Base-by-base conservation (phyloP, 75 land plant species). In the Sequoia sempervirens region DNA sequence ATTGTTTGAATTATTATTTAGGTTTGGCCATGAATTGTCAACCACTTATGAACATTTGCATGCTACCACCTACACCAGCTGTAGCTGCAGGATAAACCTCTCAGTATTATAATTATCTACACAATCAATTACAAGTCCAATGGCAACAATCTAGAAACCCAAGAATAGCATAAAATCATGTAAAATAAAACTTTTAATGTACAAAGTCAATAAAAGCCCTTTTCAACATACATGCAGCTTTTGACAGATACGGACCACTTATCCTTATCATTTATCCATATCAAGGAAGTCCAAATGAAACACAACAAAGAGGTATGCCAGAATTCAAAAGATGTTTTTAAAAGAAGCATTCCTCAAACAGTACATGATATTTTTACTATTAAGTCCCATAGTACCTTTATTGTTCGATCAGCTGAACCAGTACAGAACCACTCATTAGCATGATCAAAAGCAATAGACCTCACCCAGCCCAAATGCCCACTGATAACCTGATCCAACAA, bases 381-480 rank as follows among this genome's bases (percentile, higher is more conserved):
- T 52, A 23, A 85, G 46, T 9, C 20, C 14, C 69, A 75, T 28
- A 90, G n/a, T 70, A 87, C 99, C 94, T 98, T 98, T 75, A 98
- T 98, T 61, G 99, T 98, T 20, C 99, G 91, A 87, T 98, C 99
- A 6, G 99, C 99, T 82, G 99, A 98, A 9, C 99, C 99, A 61
- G 99, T 98, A 84, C 99, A 98, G 84, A 98, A 98, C 99, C 99
- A 98, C 56, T 90, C 82, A 86, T 98, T 98, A 78, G 99, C 93
- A 30, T 94, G 98, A 88, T 98, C 99, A 87, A 98, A 93, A 56
- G 99, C 99, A 84, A 98, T 81, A 36, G 99, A 96, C 82, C 99
- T 91, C 83, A 98, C 99, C 99, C 99, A 98, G 64, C 99, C 99
- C 86, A 98, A 88, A 90, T 98, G 99, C 36, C 97, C 99, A 89